Percentiles rank a stretch among this genome's conserved stretches.
Evolutionary conservation across 1,284 basidiomycete species (phyloP).

Genomic region (Fomitopsis pinicola): DNA sequence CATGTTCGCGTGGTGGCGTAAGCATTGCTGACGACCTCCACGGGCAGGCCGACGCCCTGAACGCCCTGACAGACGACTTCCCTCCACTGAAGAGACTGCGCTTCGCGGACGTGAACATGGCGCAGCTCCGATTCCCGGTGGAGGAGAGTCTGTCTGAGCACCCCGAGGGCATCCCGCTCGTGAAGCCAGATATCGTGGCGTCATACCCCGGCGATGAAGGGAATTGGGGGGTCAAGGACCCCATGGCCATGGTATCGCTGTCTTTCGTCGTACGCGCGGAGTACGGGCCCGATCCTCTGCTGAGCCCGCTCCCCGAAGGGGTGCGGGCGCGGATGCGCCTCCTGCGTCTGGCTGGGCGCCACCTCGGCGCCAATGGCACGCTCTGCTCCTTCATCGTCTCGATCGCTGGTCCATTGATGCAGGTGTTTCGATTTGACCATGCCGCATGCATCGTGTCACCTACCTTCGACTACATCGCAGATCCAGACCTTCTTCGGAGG

Average conservation of each 20-base stretch:
- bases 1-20: not conserved
- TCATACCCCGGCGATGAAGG: not conserved
- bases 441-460: constrained; percentile 6
- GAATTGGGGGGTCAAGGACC: too few species aligned
- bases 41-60: not conserved
- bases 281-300: not conserved
- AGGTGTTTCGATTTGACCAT: constrained; percentile 15
- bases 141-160: not conserved
- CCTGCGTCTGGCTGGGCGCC: not conserved
- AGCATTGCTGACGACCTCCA: not conserved
- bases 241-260: not conserved
- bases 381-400: constrained; percentile 10
- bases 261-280: not conserved
- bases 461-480: constrained; percentile 2
- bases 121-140: not conserved
- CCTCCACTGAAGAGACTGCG: not conserved
- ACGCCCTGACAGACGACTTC: not conserved
- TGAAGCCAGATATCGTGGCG: not conserved
- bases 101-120: not conserved
- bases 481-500: constrained; percentile 5
- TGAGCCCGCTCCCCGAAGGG: not conserved
- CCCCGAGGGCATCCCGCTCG: not conserved
- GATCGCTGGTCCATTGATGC: constrained; percentile 9
- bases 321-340: not conserved
- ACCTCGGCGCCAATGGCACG: constrained; percentile 2